Base-by-base conservation (phyloP, 176 grass and related monocot species). In the Hordeum marinum region DNA sequence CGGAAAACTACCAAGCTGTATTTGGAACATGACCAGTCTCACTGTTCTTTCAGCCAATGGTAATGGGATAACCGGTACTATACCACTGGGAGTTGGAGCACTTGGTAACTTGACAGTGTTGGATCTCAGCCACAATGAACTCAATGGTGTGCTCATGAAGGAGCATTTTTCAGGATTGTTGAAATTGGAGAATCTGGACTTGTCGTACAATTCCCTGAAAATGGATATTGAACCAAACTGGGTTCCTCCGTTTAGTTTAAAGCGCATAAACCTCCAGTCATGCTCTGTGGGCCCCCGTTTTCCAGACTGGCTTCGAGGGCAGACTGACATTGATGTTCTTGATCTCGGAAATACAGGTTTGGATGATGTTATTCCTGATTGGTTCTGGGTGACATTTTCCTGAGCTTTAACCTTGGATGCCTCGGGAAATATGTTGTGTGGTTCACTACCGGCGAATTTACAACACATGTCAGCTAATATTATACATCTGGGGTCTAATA, bases 331-430 rank as follows among this genome's bases (percentile, higher is more conserved):
- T 9, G 57, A 23, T 23, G 0, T 18, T 26, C 25, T 90, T 41
- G 24, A n/a, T 34, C 39, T 87, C 2, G n/a, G 43, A 35, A 87
- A 84, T 15, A 54, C 80, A 61, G 34, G 25, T 69, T 68, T 91
- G 12, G 18, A 35, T 37, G 89, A 79, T 32, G n/a, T 60, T 24
- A 10, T 60, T 60, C 57, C 57, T 23, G 57, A 60, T 60, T 60
- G 57, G 57, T 60, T 60, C 1, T 60, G 57, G 21, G 57, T 60
- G 8, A 60, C 57, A 24, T 60, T 60, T 60, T 60, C 57, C 2
- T 2, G 3, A 60, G 57, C 57, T 60, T 60, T 5, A 9, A 3
- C 3, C 9, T 24, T 60, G 21, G 57, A 60, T 60, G n/a, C n/a
- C 24, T 60, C 21, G 11, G 21, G n/a, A n/a, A 60, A 60, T 6